Conservation (phyloP, 2,329 filamentous ascomycete genomes). For the Fusarium sp. region DNA sequence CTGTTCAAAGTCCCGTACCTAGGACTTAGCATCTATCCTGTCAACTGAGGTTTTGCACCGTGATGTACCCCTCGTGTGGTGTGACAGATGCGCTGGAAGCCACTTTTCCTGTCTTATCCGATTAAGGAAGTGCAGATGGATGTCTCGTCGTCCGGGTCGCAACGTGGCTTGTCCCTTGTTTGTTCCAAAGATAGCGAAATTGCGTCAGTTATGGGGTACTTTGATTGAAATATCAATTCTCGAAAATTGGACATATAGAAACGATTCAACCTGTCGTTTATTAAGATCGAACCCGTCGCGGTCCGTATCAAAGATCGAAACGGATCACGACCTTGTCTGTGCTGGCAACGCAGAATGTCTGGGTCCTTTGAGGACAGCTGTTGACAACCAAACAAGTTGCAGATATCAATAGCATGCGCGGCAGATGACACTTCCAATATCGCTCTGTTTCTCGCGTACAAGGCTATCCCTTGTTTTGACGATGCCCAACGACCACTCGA, state of each 20-base stretch:
- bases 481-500: constrained; percentile 40
- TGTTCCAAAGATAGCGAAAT: constrained; percentile 31
- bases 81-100: constrained; percentile 36
- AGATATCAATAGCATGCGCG: constrained; percentile 26
- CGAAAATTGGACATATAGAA: constrained; percentile 23
- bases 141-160: constrained; percentile 26
- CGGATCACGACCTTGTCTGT: constrained; percentile 31
- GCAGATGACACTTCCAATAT: constrained; percentile 28
- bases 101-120: constrained; percentile 34
- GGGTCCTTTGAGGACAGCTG: constrained; percentile 8
- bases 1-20: constrained; percentile 1
- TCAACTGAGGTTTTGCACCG: constrained; percentile 11
- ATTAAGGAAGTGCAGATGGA: constrained; percentile 32
- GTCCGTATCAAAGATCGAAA: constrained; percentile 22
- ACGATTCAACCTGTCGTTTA: constrained; percentile 37
- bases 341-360: constrained; percentile 12
- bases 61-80: constrained; percentile 34
- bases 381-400: constrained; percentile 22
- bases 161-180: constrained; percentile 37
- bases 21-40: constrained; percentile 16
- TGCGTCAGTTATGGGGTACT: constrained; percentile 34
- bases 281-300: constrained; percentile 37
- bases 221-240: constrained; percentile 28
- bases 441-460: constrained; percentile 35
- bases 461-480: constrained; percentile 43